A percentile compares a stretch with the other conserved stretches of the same genome.
phyloP scores from a whole-genome alignment of 345 rosid species.

The Citrus sp. region DNA sequence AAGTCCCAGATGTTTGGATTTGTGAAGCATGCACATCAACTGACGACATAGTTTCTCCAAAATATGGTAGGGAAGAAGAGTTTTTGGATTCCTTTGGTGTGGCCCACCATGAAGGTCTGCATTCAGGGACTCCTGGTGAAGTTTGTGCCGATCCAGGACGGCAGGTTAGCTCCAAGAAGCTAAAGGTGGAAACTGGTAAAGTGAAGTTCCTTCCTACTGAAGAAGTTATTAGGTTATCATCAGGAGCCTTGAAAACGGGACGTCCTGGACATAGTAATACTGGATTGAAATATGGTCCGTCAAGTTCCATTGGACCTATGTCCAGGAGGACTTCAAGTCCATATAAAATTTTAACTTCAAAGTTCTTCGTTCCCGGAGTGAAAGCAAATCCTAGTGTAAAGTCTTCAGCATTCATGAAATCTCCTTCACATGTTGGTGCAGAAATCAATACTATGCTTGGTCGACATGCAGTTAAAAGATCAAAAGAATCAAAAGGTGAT shows the following conservation, averaged over 20 bases:
- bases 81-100: conserved; percentile 1
- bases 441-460: background rate
- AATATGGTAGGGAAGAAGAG: conserved; percentile 12
- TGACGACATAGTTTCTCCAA: conserved; percentile 16
- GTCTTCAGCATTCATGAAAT: conserved; percentile 12
- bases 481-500: conserved; percentile 27
- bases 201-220: conserved; percentile 39
- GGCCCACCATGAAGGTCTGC: background rate
- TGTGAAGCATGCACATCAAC: conserved; percentile 37
- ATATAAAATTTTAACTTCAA: conserved; percentile 5
- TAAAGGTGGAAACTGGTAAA: conserved; percentile 31
- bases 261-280: background rate
- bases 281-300: conserved; percentile 2
- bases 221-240: conserved; percentile 40
- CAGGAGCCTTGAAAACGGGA: conserved; percentile 11
- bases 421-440: conserved; percentile 10
- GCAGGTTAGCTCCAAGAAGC: conserved; percentile 28
- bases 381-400: conserved; percentile 12
- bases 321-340: conserved; percentile 12
- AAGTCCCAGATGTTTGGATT: conserved; percentile 24
- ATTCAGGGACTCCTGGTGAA: conserved; percentile 7
- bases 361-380: background rate
- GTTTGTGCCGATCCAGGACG: conserved; percentile 13
- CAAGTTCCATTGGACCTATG: background rate
- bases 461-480: conserved; percentile 1